Evolutionary conservation across 2,329 filamentous ascomycete genomes (phyloP).

Genomic region (Cladosporium sp.): DNA sequence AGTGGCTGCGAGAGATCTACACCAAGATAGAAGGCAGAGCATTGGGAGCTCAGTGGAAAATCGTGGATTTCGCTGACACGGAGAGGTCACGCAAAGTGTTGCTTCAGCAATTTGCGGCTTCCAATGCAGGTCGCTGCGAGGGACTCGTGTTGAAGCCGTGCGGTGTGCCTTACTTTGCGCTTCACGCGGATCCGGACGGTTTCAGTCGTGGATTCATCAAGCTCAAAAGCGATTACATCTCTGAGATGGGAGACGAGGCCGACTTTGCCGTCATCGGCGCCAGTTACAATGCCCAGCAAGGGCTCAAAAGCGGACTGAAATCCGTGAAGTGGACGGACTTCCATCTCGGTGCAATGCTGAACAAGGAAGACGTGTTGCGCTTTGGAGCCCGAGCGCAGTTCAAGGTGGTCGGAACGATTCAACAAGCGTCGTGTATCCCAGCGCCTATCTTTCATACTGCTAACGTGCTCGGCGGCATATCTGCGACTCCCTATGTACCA

Average conservation of each 20-base stretch:
- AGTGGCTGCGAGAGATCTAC: constrained; percentile 55
- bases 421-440: constrained; percentile 45
- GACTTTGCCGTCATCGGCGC: constrained; percentile 80
- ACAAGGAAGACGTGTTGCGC: constrained; percentile 56
- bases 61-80: constrained; percentile 60
- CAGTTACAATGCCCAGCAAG: constrained; percentile 62
- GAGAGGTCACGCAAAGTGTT: constrained; percentile 51
- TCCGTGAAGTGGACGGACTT: constrained; percentile 70
- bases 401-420: constrained; percentile 57
- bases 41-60: constrained; percentile 61
- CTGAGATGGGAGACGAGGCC: constrained; percentile 72
- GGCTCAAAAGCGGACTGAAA: constrained; percentile 50
- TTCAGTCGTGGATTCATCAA: constrained; percentile 57
- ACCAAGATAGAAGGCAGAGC: constrained; percentile 57
- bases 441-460: constrained; percentile 40
- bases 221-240: constrained; percentile 81
- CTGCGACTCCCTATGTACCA: constrained; percentile 28
- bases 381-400: constrained; percentile 56
- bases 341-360: constrained; percentile 70
- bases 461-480: constrained; percentile 39
- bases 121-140: constrained; percentile 65
- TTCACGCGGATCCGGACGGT: constrained; percentile 18
- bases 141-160: constrained; percentile 75
- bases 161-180: constrained; percentile 64
- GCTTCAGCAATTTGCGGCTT: constrained; percentile 61